Conservation (phyloP, 176 grass and related monocot genomes). For the Thalia dealbata region DNA sequence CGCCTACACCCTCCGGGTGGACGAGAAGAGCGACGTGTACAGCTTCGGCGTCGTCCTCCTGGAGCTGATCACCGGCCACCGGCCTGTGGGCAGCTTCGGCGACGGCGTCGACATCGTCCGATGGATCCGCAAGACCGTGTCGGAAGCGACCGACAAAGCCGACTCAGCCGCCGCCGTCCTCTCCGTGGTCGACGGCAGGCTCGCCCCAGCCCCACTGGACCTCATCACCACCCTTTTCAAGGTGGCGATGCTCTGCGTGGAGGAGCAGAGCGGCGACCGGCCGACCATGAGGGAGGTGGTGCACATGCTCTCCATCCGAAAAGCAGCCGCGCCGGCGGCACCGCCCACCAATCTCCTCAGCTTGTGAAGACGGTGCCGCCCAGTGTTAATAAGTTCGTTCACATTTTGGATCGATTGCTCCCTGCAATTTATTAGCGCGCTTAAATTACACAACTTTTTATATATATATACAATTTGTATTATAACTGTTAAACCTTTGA, state of each 20-base stretch:
- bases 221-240: conserved; percentile 8
- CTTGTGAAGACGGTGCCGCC: background rate
- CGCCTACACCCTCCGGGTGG: conserved; percentile 28
- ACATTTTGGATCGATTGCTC: no score
- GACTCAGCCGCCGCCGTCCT: background rate
- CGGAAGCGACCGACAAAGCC: background rate
- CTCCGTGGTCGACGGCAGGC: background rate
- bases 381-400: background rate
- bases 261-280: background rate
- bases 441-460: no score
- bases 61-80: conserved; percentile 63
- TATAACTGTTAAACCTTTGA: no score
- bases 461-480: no score
- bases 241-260: conserved; percentile 9
- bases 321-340: background rate
- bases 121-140: background rate
- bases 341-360: background rate
- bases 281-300: conserved; percentile 17
- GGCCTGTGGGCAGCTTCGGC: conserved; percentile 64
- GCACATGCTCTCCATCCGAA: background rate
- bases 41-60: conserved; percentile 83
- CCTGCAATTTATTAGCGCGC: no score
- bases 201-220: background rate
- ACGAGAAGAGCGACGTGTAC: conserved; percentile 95
- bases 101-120: conserved; percentile 82